phyloP scores from a whole-genome alignment of 2,329 filamentous ascomycete genomes.

The Polychaeton citri region DNA sequence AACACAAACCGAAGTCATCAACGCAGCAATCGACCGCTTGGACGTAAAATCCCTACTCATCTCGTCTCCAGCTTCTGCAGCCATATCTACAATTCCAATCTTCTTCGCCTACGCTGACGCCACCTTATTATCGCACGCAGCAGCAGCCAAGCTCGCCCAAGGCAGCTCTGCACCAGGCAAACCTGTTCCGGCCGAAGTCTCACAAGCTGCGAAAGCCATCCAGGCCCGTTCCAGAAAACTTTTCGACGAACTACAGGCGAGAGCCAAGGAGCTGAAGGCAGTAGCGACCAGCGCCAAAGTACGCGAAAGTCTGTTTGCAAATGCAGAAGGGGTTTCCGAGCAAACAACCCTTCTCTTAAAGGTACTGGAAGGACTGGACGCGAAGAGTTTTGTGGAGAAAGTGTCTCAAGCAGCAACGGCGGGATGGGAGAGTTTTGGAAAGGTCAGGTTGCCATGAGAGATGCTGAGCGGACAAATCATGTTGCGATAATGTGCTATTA shows the following conservation, averaged over 20 bases:
- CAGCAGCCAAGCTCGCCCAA: slow-evolving; percentile 3
- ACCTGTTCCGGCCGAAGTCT: slow-evolving; percentile 3
- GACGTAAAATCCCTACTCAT: slow-evolving; percentile 7
- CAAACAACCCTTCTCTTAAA: slow-evolving; percentile 1
- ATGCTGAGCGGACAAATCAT: too few relatives aligned
- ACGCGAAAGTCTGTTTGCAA: slow-evolving; percentile 4
- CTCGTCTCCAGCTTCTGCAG: slow-evolving; percentile 2
- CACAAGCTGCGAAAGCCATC: slow-evolving; percentile 4
- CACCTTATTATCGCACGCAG: slow-evolving; percentile 10
- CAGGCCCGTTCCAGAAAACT: slow-evolving; percentile 8
- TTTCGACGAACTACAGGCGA: slow-evolving; percentile 10
- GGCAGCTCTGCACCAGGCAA: too few relatives aligned
- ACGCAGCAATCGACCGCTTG: slow-evolving; percentile 5
- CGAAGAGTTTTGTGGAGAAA: slow-evolving; percentile 9
- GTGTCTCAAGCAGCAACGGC: slow-evolving; percentile 11
- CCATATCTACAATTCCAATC: slow-evolving; percentile 4
- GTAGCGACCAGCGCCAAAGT: slow-evolving; percentile 6
- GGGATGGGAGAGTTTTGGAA: slow-evolving; percentile 18
- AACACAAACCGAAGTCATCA: slow-evolving; percentile 2
- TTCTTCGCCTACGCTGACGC: slow-evolving; percentile 16
- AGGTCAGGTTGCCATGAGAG: slow-evolving; percentile 7
- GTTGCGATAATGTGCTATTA: too few relatives aligned
- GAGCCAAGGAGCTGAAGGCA: slow-evolving; percentile 10
- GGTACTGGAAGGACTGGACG: slow-evolving; percentile 4
- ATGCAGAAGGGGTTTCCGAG: slow-evolving; percentile 1